These are phyloP conservation scores for Chondrus crispus DNA, from an alignment of 23 red algal genomes.

Conservation along the genomic window DNA sequence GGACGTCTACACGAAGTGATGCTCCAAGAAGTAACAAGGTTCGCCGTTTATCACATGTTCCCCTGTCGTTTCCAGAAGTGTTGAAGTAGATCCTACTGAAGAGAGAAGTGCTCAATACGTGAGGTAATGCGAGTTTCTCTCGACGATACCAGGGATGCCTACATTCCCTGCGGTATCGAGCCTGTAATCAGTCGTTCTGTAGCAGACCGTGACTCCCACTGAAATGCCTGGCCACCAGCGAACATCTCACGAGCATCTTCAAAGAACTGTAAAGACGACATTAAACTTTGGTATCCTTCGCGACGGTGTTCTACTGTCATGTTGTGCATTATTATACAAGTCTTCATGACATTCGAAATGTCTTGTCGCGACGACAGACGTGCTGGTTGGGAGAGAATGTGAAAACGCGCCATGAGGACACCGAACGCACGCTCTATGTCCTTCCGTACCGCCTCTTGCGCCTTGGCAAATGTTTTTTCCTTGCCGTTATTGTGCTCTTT, in stretches of 20 bases:
- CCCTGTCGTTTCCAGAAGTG: too few relatives aligned
- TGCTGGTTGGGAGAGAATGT: background rate
- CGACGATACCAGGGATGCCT: too few relatives aligned
- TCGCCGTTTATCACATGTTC: too few relatives aligned
- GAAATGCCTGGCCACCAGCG: background rate
- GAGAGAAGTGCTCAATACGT: too few relatives aligned
- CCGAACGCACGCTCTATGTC: slow-evolving; percentile 18
- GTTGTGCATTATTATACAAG: slow-evolving; percentile 20
- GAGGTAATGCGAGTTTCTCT: too few relatives aligned
- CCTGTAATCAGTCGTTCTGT: background rate
- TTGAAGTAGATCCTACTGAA: too few relatives aligned
- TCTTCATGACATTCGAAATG: background rate
- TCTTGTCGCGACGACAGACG: background rate
- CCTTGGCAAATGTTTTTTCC: background rate
- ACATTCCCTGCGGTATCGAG: too few relatives aligned
- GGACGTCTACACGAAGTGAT: too few relatives aligned
- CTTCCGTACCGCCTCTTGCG: slow-evolving; percentile 36
- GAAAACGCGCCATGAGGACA: background rate
- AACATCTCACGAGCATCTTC: slow-evolving; percentile 1
- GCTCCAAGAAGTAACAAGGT: too few relatives aligned
- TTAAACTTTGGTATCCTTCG: background rate
- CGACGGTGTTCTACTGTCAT: background rate
- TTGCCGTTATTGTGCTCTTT: background rate
- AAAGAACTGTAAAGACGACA: background rate
- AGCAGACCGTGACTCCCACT: background rate